Conservation (phyloP, 345 rosid genomes). For the Boechera divaricarpa region DNA sequence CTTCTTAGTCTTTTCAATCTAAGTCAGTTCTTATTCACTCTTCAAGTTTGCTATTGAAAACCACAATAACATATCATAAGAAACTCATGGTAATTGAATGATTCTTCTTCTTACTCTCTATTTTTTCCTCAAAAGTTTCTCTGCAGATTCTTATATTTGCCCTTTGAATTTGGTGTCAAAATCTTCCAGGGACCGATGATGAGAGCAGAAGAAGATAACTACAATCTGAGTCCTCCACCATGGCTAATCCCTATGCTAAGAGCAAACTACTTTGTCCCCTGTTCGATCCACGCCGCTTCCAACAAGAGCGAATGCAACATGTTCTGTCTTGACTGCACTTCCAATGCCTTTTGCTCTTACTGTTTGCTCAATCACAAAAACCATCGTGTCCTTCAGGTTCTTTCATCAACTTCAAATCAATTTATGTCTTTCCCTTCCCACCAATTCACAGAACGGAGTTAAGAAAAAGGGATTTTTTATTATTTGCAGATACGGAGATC, state of each 20-base stretch:
- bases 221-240: conserved; percentile 62
- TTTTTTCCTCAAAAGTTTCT: not conserved
- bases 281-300: conserved; percentile 63
- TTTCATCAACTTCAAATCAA: conserved; percentile 4
- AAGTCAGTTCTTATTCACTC: conserved; percentile 6
- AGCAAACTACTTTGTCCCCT: conserved; percentile 74
- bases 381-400: conserved; percentile 82
- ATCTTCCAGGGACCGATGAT: conserved; percentile 48
- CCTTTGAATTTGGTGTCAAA: not conserved
- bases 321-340: conserved; percentile 83
- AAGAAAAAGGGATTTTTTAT: not conserved
- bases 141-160: not conserved
- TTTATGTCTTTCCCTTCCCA: not conserved
- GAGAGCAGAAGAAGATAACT: conserved; percentile 41
- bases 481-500: conserved; percentile 80
- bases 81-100: conserved; percentile 43
- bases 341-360: conserved; percentile 72
- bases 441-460: not conserved
- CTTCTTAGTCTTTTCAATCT: conserved; percentile 20
- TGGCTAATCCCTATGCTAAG: conserved; percentile 81
- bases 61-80: conserved; percentile 31
- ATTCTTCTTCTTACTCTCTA: not conserved
- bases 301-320: conserved; percentile 86
- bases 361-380: conserved; percentile 66
- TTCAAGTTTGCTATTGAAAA: conserved; percentile 37